These are phyloP conservation scores for Postia placenta DNA, from an alignment of 768 basidiomycete species.

Conservation along the genomic window DNA sequence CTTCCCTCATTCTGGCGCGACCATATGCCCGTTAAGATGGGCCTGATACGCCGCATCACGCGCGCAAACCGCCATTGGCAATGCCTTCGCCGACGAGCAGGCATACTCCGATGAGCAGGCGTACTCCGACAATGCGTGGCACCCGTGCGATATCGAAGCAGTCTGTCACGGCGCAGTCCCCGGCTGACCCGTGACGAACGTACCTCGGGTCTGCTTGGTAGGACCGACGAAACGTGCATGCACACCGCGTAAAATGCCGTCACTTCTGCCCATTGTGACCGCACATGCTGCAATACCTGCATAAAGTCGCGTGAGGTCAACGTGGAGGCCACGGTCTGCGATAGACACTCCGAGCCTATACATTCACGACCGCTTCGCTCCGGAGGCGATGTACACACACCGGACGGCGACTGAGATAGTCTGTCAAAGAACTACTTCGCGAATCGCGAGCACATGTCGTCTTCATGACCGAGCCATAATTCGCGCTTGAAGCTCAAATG, in stretches of 20 bases:
- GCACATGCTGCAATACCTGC: conserved; percentile 71
- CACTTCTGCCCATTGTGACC: conserved; percentile 76
- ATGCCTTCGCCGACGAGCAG: conserved; percentile 69
- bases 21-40: conserved; percentile 40
- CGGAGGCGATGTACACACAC: no score
- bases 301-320: conserved; percentile 60
- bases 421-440: no score
- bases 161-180: conserved; percentile 80
- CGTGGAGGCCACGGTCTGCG: conserved; percentile 74
- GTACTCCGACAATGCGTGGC: no score
- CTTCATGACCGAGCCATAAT: no score
- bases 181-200: conserved; percentile 76
- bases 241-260: conserved; percentile 62
- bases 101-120: conserved; percentile 56
- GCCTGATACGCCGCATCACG: conserved; percentile 70
- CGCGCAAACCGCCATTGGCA: conserved; percentile 43
- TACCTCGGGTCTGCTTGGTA: conserved; percentile 76
- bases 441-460: no score
- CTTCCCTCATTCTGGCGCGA: conserved; percentile 47
- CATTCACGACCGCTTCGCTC: no score
- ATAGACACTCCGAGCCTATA: no score
- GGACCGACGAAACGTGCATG: not conserved
- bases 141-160: conserved; percentile 43
- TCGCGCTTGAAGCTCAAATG: no score
- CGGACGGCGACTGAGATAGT: no score